Evolutionary conservation across 192 early-diverging fungal species (phyloP), one percentile per base, ranked within the genome.

Genomic region (Coemansia sp.): DNA sequence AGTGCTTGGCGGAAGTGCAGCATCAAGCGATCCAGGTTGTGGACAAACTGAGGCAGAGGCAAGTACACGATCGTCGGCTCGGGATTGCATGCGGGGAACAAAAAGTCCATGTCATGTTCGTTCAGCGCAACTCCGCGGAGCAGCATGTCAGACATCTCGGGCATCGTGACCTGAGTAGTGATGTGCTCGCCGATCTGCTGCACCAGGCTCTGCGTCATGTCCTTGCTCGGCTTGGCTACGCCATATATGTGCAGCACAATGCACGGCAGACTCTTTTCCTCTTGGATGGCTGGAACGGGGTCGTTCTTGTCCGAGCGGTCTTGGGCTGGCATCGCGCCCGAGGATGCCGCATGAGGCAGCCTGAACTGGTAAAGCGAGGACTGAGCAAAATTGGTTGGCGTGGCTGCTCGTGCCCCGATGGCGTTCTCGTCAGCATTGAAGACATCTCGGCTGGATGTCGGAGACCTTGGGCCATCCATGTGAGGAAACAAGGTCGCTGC

Each of bases 1-100:
- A 80, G 54, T 9, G 68, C 72, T 58, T 80, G 76, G 19, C 60
- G 60, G 53, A 80, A 58, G 38, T 80, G 67, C n/a, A 55, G 55
- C 43, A 80, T 18, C 48, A 80, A 42, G 15, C 67, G 61, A 37
- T 63, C 64, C 21, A 80, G 53, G 29, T 74, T 48, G 50, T 80
- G 76, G 29, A 80, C 76, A 64, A 80, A 72, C 17, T 63, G 67
- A 24, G 76, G 76, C 40, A 80, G 40, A 24, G 76, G 76, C 71
- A 80, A 57, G 44, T 80, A 80, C 21, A 80, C 26, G 21, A 80
- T 57, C 4, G 68, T 63, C 8, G 76, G 76, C 64, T 80, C 76
- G 0, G 76, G 76, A 37, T 70, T 70, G 71, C 76, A 74, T 52
- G 32, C 40, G 0, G 76, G 76, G 39, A 80, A 70, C 76, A 80